Conservation (phyloP, 768 basidiomycete genomes). For the Suillus variegatus region DNA sequence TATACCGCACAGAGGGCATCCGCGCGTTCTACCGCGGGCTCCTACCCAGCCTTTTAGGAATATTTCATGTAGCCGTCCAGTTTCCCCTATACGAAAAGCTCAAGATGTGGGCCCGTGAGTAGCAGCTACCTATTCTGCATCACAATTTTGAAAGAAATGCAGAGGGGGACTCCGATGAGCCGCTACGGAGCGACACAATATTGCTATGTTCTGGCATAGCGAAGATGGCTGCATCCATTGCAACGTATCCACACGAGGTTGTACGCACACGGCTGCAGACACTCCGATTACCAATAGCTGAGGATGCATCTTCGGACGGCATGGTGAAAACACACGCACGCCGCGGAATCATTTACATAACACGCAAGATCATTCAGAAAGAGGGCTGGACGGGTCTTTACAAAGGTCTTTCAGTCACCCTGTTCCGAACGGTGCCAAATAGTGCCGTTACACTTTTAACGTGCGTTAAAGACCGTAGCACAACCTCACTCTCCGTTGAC, state of each 20-base stretch:
- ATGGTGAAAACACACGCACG: slow-evolving; percentile 56
- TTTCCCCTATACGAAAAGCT: slow-evolving; percentile 96
- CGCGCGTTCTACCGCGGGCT: slow-evolving; percentile 94
- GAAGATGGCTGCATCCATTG: slow-evolving; percentile 95
- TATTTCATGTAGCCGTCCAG: slow-evolving; percentile 94
- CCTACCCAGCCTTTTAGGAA: slow-evolving; percentile 89
- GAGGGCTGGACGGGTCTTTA: slow-evolving; percentile 93
- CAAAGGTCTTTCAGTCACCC: slow-evolving; percentile 91
- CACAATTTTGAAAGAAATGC: slow-evolving; percentile 12
- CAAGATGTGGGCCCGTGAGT: slow-evolving; percentile 84
- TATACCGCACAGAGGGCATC: slow-evolving; percentile 86
- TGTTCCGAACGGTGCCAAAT: slow-evolving; percentile 93
- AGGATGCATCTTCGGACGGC: slow-evolving; percentile 59
- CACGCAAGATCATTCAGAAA: slow-evolving; percentile 67
- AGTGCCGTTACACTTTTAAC: slow-evolving; percentile 91
- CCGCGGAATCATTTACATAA: slow-evolving; percentile 74
- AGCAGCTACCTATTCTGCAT: slow-evolving; percentile 10
- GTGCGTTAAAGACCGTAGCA: slow-evolving; percentile 15
- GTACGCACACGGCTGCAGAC: slow-evolving; percentile 98
- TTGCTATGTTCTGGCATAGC: slow-evolving; percentile 89
- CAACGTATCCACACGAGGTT: slow-evolving; percentile 98
- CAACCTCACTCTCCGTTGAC: slow-evolving; percentile 8
- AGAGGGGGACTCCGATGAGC: slow-evolving; percentile 33
- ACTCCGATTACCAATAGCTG: slow-evolving; percentile 63
- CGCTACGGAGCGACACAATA: slow-evolving; percentile 52